Evolutionary conservation across 1,284 basidiomycete genomes (phyloP).

Genomic region (Takashimella koratensis): DNA sequence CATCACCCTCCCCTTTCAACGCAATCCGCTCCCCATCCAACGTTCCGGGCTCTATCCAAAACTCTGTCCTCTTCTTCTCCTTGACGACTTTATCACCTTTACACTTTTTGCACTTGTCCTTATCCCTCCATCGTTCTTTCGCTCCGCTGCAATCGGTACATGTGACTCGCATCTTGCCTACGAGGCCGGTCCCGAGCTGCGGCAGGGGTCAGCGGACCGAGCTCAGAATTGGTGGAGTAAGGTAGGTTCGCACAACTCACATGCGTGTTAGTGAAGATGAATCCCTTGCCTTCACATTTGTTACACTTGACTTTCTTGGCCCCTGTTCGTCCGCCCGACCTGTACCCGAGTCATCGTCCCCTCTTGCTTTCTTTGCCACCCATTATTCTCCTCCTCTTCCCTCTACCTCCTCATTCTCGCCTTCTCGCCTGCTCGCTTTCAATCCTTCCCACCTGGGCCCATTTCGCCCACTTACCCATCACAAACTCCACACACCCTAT

Average conservation of each 20-base stretch:
- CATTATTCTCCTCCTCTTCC: not conserved
- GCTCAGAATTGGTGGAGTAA: not conserved
- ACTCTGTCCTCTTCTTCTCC: conserved; percentile 83
- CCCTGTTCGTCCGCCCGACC: conserved; percentile 41
- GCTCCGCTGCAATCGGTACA: conserved; percentile 77
- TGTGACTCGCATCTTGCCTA: conserved; percentile 53
- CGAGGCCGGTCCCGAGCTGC: conserved; percentile 46
- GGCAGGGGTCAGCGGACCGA: too few relatives aligned
- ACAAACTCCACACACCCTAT: conserved; percentile 73
- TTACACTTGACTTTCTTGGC: conserved; percentile 77
- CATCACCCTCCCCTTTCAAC: conserved; percentile 83
- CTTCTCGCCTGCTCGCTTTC: not conserved
- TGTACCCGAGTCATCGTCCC: conserved; percentile 2
- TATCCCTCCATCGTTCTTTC: conserved; percentile 78
- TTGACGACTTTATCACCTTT: conserved; percentile 80
- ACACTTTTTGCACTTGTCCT: conserved; percentile 96
- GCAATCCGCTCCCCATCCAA: conserved; percentile 78
- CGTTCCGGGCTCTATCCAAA: conserved; percentile 85
- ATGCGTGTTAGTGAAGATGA: conserved; percentile 42
- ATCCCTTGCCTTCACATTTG: conserved; percentile 70
- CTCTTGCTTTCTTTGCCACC: not conserved
- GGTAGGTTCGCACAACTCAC: conserved; percentile 32
- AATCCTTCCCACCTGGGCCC: not conserved
- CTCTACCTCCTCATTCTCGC: not conserved
- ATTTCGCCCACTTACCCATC: conserved; percentile 58